Evolutionary conservation across 441 rosid species (phyloP), one percentile per base, ranked within the genome.

Genomic region (Brassica hybrid): DNA sequence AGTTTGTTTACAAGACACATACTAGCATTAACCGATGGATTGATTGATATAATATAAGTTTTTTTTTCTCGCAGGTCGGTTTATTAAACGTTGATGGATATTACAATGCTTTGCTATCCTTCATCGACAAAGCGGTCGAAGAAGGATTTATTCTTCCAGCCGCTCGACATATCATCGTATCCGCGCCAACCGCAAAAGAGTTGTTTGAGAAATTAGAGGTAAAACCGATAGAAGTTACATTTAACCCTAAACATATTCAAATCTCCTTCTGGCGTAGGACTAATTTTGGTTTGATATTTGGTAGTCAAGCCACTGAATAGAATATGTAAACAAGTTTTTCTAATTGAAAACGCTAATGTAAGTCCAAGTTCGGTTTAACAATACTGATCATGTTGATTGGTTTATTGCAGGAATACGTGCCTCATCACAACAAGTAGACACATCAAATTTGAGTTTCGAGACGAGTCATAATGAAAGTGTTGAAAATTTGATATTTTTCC

Each of bases 51-150:
- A 30, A 30, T 27, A 27, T 30, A 1, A 30, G 34, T 30, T n/a
- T 34, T 1, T 7, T 43, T 30, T 30, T 30, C 18, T 48, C 79
- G 80, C 80, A 94, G 98, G 98, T 92, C 67, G 97, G 97, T 32
- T 90, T 94, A 6, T 73, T 94, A 82, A 94, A 94, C 69, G 95
- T 94, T 10, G 93, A 94, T 80, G 98, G 97, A 13, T 94, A 70
- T 81, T 94, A 91, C 77, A 88, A 92, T 81, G 88, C 97, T 1
- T 80, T 94, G 81, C 70, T 94, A 73, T 87, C 86, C 72, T 92
- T 94, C 59, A 79, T 94, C 0, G 98, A 94, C 54, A 90, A 92
- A 83, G 94, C 98, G 12, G 94, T 90, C 0, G 97, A 92, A 63
- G 97, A 94, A 76, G 98, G 98, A 69, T 94, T 94, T 71, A 81